Evolutionary conservation across 148 eudicot genomes (phyloP).

Genomic region (Dysphania ambrosioides): DNA sequence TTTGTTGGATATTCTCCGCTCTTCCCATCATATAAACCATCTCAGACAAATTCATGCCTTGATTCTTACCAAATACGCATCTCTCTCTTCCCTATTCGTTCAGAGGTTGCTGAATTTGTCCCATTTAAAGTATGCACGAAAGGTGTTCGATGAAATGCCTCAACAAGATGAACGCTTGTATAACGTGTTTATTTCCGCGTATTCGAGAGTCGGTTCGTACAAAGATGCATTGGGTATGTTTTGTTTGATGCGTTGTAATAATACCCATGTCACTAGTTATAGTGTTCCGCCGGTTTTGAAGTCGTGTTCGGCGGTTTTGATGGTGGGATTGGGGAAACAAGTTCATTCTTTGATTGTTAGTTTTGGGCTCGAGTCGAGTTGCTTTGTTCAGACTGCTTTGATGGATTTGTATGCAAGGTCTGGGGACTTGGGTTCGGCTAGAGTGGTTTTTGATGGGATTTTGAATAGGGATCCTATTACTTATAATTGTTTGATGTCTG

Average conservation of each 20-base stretch:
- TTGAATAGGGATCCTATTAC: conserved; percentile 38
- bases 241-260: conserved; percentile 36
- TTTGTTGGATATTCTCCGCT: conserved; percentile 20
- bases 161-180: conserved; percentile 37
- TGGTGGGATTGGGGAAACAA: conserved; percentile 45
- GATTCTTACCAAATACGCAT: conserved; percentile 21
- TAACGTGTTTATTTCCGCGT: conserved; percentile 40
- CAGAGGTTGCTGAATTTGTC: conserved; percentile 22
- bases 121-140: conserved; percentile 35
- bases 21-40: conserved; percentile 31
- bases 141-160: conserved; percentile 50
- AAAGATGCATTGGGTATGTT: conserved; percentile 40
- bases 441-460: conserved; percentile 45
- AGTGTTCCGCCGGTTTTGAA: conserved; percentile 44
- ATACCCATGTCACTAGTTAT: conserved; percentile 29
- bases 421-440: conserved; percentile 45
- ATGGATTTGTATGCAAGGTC: conserved; percentile 54
- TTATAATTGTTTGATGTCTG: conserved; percentile 50
- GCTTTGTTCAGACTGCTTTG: conserved; percentile 47
- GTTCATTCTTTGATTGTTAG: conserved; percentile 44
- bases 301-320: conserved; percentile 46
- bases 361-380: conserved; percentile 42
- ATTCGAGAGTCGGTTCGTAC: conserved; percentile 27
- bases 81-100: conserved; percentile 19
- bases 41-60: conserved; percentile 40